Evolutionary conservation across 768 basidiomycete species (phyloP).

Genomic region (Psilocybe cubensis): DNA sequence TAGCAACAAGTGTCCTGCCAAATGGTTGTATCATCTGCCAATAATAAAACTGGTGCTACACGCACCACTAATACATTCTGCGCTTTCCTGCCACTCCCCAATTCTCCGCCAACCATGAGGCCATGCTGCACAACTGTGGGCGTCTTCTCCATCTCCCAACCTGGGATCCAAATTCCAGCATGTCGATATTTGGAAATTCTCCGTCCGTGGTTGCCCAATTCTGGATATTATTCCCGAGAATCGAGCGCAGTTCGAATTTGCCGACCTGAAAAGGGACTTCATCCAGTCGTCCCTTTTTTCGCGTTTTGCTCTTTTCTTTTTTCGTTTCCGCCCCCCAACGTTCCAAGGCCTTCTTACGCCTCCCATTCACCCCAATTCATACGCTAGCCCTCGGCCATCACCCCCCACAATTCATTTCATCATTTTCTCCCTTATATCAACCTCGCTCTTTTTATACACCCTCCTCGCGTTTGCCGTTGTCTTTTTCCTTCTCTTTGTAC

Average conservation of each 20-base stretch:
- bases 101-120: not conserved
- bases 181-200: not conserved
- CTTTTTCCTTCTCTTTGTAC: constrained; percentile 2
- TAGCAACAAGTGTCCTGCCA: too few relatives aligned
- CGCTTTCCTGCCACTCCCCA: too few relatives aligned
- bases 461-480: constrained; percentile 2
- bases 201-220: constrained; percentile 10
- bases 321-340: not conserved
- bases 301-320: not conserved
- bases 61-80: too few relatives aligned
- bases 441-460: constrained; percentile 2
- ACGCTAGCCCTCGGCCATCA: too few relatives aligned
- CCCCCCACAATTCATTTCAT: not conserved
- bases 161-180: not conserved
- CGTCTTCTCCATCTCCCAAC: too few relatives aligned
- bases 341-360: not conserved
- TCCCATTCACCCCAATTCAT: too few relatives aligned
- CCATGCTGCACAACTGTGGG: not conserved
- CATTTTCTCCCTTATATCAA: constrained; percentile 4
- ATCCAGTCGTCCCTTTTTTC: not conserved
- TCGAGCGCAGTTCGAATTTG: constrained; percentile 14
- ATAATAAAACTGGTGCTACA: too few relatives aligned
- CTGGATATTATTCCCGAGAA: not conserved
- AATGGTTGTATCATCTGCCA: too few relatives aligned
- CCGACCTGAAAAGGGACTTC: not conserved